phyloP scores from a whole-genome alignment of 2,329 filamentous ascomycete genomes.

The Neobulgaria alba region DNA sequence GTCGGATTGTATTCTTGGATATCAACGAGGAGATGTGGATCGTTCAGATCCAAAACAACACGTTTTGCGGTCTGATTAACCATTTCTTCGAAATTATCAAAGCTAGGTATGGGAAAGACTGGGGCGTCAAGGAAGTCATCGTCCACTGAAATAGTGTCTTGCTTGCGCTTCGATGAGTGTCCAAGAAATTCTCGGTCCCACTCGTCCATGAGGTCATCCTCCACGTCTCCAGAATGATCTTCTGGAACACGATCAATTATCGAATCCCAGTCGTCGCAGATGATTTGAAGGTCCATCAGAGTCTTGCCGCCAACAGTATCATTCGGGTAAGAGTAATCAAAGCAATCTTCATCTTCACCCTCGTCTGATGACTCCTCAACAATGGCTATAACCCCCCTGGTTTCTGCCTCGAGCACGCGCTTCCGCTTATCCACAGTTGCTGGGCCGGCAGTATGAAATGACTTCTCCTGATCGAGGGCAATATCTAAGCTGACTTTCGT shows the following conservation, averaged over 20 bases:
- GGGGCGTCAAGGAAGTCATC: slow-evolving; percentile 51
- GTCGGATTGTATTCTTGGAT: slow-evolving; percentile 57
- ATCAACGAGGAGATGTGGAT: slow-evolving; percentile 79
- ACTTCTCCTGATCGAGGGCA: slow-evolving; percentile 75
- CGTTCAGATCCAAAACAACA: slow-evolving; percentile 77
- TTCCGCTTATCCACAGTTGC: slow-evolving; percentile 44
- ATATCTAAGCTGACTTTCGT: slow-evolving; percentile 86
- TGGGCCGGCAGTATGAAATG: slow-evolving; percentile 66
- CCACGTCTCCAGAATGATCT: slow-evolving; percentile 19
- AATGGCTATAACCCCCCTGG: slow-evolving; percentile 38
- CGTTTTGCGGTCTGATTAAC: slow-evolving; percentile 68
- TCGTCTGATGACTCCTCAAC: slow-evolving; percentile 33
- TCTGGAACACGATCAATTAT: slow-evolving; percentile 38
- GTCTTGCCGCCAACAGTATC: slow-evolving; percentile 68
- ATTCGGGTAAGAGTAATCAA: slow-evolving; percentile 45
- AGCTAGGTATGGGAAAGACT: slow-evolving; percentile 56
- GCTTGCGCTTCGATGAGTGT: slow-evolving; percentile 56
- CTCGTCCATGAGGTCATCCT: slow-evolving; percentile 41
- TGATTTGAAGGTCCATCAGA: slow-evolving; percentile 71
- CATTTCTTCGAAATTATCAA: slow-evolving; percentile 71
- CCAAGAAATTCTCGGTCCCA: slow-evolving; percentile 52
- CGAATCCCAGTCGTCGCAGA: slow-evolving; percentile 79
- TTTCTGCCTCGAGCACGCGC: slow-evolving; percentile 43
- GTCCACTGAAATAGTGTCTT: slow-evolving; percentile 40
- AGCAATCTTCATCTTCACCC: slow-evolving; percentile 37